Evolutionary conservation across 2,329 filamentous ascomycete species (phyloP).

Genomic region (Phialophora macrospora): DNA sequence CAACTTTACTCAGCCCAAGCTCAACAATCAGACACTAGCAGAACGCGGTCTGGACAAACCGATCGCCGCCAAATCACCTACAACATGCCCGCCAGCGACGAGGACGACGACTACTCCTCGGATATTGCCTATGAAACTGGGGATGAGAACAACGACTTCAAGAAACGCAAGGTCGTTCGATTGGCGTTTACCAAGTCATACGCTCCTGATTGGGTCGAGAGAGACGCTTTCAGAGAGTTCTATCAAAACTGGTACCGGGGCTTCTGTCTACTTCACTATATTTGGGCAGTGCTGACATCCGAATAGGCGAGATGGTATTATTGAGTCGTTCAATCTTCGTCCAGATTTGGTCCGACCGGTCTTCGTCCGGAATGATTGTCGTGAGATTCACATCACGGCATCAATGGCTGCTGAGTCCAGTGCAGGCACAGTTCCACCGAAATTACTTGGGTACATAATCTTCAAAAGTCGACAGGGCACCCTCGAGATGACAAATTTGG

Average conservation of each 20-base stretch:
- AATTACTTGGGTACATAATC: constrained; percentile 38
- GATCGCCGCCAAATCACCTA: not conserved
- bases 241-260: constrained; percentile 35
- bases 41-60: not conserved
- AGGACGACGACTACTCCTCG: not conserved
- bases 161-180: not conserved
- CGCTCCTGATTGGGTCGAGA: constrained; percentile 19
- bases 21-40: not conserved
- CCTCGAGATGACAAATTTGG: constrained; percentile 40
- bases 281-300: constrained; percentile 3
- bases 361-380: constrained; percentile 10
- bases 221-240: constrained; percentile 35
- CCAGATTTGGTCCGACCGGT: not conserved
- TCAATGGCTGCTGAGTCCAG: not conserved
- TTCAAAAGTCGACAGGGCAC: constrained; percentile 33
- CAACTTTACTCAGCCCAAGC: not conserved
- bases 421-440: not conserved
- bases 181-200: not conserved
- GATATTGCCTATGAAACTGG: not conserved
- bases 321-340: constrained; percentile 23
- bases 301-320: constrained; percentile 33
- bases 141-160: not conserved
- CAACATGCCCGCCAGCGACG: not conserved
- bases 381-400: constrained; percentile 24
- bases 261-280: not conserved